phyloP scores from a whole-genome alignment of 495 filamentous ascomycete species.

The Xylaria curta region DNA sequence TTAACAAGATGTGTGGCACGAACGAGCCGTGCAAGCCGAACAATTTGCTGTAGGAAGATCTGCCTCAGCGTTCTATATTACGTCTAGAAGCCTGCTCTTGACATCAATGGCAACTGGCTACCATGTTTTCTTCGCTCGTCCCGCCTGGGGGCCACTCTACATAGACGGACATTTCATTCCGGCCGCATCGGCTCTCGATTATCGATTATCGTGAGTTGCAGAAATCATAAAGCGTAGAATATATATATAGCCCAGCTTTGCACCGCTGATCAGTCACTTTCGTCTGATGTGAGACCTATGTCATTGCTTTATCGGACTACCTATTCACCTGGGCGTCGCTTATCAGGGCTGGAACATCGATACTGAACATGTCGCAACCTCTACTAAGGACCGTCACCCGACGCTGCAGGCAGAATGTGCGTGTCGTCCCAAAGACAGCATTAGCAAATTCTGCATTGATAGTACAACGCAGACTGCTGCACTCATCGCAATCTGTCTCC shows the following conservation, averaged over 20 bases:
- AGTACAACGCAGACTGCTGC: background rate
- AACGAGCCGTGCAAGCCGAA: background rate
- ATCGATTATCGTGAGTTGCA: conserved; percentile 4
- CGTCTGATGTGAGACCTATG: background rate
- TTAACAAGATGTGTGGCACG: background rate
- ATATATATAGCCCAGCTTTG: conserved; percentile 1
- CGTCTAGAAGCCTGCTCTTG: background rate
- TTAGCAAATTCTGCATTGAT: background rate
- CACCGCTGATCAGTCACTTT: background rate
- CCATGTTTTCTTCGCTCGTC: background rate
- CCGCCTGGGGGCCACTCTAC: background rate
- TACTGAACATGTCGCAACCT: conserved; percentile 6
- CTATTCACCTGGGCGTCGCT: background rate
- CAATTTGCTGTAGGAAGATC: background rate
- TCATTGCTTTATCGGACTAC: background rate
- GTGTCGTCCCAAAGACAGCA: background rate
- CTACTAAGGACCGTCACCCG: conserved; percentile 5
- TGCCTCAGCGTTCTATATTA: background rate
- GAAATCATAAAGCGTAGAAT: background rate
- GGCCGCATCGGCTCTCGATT: background rate
- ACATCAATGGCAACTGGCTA: background rate
- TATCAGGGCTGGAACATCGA: background rate
- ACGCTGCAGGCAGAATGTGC: background rate
- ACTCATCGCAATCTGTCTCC: background rate
- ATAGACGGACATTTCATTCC: background rate